A percentile compares a stretch with the other conserved stretches of the same genome.
phyloP scores from a whole-genome alignment of 768 basidiomycete genomes.

The Lentinula boryana region DNA sequence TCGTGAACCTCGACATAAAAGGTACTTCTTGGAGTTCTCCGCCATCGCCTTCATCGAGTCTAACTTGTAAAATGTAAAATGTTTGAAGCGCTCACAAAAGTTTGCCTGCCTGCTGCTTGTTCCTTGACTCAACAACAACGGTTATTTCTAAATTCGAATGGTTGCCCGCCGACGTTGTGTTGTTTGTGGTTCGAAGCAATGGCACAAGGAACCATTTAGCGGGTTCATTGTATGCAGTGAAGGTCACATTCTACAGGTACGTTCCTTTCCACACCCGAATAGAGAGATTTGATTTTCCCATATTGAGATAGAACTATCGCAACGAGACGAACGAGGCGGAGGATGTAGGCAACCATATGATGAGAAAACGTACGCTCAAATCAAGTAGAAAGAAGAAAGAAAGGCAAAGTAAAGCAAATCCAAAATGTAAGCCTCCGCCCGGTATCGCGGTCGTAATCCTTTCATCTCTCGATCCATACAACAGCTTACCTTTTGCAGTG shows the following conservation, averaged over 20 bases:
- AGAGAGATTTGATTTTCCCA: not conserved
- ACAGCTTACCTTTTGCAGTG: slow-evolving; percentile 37
- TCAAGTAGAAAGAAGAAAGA: slow-evolving; percentile 47
- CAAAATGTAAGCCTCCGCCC: slow-evolving; percentile 22
- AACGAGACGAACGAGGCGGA: slow-evolving; percentile 74
- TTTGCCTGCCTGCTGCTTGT: too few relatives aligned
- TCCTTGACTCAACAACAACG: too few relatives aligned
- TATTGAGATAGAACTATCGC: slow-evolving; percentile 60
- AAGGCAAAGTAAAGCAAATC: slow-evolving; percentile 46
- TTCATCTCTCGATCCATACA: not conserved
- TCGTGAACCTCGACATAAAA: too few relatives aligned
- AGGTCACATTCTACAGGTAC: slow-evolving; percentile 85
- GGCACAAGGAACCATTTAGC: slow-evolving; percentile 80
- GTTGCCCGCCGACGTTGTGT: slow-evolving; percentile 61
- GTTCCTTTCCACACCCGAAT: slow-evolving; percentile 6
- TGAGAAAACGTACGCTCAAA: slow-evolving; percentile 65
- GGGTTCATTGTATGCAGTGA: slow-evolving; percentile 85
- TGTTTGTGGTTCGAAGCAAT: slow-evolving; percentile 77
- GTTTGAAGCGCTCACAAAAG: too few relatives aligned
- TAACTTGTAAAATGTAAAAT: too few relatives aligned
- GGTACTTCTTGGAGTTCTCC: too few relatives aligned
- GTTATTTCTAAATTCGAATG: slow-evolving; percentile 28
- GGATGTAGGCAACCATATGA: slow-evolving; percentile 51
- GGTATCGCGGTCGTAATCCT: not conserved
- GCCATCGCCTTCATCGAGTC: too few relatives aligned